Evolutionary conservation across 1,284 basidiomycete genomes (phyloP).

Genomic region (Cutaneotrichosporon dermatis): DNA sequence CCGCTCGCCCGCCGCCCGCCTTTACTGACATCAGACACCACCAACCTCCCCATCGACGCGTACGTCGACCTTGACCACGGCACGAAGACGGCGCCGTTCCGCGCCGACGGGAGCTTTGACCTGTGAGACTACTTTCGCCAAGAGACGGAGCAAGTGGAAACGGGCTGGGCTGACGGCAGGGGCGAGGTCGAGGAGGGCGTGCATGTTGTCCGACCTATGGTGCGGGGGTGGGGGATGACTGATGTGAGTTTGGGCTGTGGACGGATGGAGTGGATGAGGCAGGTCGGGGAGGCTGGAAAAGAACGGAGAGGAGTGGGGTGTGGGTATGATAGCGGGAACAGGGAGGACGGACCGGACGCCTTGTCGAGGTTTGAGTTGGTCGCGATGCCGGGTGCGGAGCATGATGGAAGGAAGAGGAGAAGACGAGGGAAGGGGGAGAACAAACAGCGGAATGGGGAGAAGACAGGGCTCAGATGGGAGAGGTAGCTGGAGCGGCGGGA

Average conservation of each 20-base stretch:
- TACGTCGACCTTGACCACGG: slow-evolving; percentile 34
- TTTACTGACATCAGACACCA: slow-evolving; percentile 10
- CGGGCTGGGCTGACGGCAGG: neutral
- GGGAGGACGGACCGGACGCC: too few species aligned
- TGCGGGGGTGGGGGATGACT: slow-evolving; percentile 22
- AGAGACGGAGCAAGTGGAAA: neutral
- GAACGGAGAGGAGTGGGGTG: too few species aligned
- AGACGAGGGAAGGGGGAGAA: too few species aligned
- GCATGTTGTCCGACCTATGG: slow-evolving; percentile 34
- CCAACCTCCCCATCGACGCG: slow-evolving; percentile 22
- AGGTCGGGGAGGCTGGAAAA: neutral
- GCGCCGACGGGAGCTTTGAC: slow-evolving; percentile 36
- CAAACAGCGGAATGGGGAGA: too few species aligned
- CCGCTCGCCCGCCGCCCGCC: too few species aligned
- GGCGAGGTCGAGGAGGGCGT: slow-evolving; percentile 17
- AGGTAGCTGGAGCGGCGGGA: too few species aligned
- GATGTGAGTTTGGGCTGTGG: slow-evolving; percentile 2
- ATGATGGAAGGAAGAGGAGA: too few species aligned
- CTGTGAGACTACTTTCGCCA: slow-evolving; percentile 23
- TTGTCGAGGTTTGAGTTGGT: too few species aligned
- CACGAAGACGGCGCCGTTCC: slow-evolving; percentile 23
- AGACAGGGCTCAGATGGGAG: too few species aligned
- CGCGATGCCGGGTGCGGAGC: too few species aligned
- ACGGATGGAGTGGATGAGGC: neutral
- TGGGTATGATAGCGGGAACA: too few species aligned